Conservation (phyloP, 2,329 filamentous ascomycete genomes). For the Zarea fungicola region DNA sequence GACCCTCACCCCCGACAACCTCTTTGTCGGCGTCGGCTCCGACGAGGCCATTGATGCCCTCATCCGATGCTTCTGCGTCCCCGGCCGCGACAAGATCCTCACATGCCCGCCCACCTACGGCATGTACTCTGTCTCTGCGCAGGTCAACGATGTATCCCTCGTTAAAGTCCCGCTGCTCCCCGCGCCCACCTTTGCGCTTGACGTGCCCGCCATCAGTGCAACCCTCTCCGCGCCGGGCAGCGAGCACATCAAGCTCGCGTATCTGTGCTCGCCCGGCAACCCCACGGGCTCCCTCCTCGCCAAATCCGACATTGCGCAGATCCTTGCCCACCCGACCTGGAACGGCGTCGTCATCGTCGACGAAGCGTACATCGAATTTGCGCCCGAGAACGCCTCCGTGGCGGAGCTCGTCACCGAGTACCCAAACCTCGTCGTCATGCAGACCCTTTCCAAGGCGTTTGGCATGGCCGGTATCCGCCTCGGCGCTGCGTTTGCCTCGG, state of each 20-base stretch:
- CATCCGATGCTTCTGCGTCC: slow-evolving; percentile 86
- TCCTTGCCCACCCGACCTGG: slow-evolving; percentile 86
- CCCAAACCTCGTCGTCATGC: slow-evolving; percentile 96
- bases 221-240: slow-evolving; percentile 48
- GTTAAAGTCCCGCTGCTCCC: slow-evolving; percentile 79
- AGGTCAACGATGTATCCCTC: slow-evolving; percentile 85
- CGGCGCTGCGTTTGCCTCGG: slow-evolving; percentile 75
- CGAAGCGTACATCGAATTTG: slow-evolving; percentile 95
- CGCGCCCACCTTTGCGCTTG: slow-evolving; percentile 67
- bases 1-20: slow-evolving; percentile 68
- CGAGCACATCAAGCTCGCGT: slow-evolving; percentile 74
- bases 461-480: slow-evolving; percentile 90
- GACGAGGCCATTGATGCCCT: slow-evolving; percentile 97
- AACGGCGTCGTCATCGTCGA: slow-evolving; percentile 92
- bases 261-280: slow-evolving; percentile 93
- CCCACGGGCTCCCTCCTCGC: slow-evolving; percentile 76
- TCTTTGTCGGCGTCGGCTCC: slow-evolving; percentile 93
- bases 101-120: slow-evolving; percentile 96
- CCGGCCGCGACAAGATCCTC: slow-evolving; percentile 82
- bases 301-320: slow-evolving; percentile 65
- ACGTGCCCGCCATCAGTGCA: slow-evolving; percentile 62
- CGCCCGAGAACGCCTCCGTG: slow-evolving; percentile 67
- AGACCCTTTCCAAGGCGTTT: slow-evolving; percentile 97
- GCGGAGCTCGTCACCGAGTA: slow-evolving; percentile 89
- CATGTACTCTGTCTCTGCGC: slow-evolving; percentile 94